Evolutionary conservation across 2,329 filamentous ascomycete species (phyloP), one percentile per base, ranked within the genome.

Genomic region (Allantophomopsis cytisporea): DNA sequence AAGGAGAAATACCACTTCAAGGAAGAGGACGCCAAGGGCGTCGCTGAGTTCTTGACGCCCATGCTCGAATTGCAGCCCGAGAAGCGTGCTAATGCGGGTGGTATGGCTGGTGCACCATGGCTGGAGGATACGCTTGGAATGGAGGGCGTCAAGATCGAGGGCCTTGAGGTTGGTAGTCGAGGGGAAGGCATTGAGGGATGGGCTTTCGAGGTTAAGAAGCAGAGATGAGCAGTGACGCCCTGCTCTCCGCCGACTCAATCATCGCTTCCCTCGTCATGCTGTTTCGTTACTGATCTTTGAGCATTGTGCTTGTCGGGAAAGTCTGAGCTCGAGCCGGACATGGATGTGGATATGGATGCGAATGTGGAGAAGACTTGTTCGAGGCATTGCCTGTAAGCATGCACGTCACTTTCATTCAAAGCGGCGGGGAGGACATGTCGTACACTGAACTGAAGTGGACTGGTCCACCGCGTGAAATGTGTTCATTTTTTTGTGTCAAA

Each of bases 1-100:
- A 76, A 82, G 44, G 91, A 98, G 61, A 98, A 98, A 58, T 98
- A 98, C 55, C 91, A 96, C 59, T 96, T 94, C 61, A 79, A 76
- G 47, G 76, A 83, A 11, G 76, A 94, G 38, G 87, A 95, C 50
- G 77, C 75, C 35, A 82, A 80, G 61, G 75, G 75, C 43, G 80
- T 95, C 46, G 71, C 79, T 13, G 82, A 84, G 20, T 95, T 98
- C 61, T 60, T 98, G 41, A 68, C 79, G 1, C 91, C 91, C 1
- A 93, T 96, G 86, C 68, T 98, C 31, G 86, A 95, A 59, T 66
- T 98, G 17, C 64, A 86, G 32, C 91, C 91, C 0, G 85, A 89
- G 43, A 83, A 85, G 60, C 71, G 91, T 32, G 91, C 91, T 10
- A 98, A 96, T 56, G 91, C 91, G 1, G 91, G 91, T 30, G 91